Evolutionary conservation across 257 asterid species (phyloP).

Genomic region (Euphrasia confusa): DNA sequence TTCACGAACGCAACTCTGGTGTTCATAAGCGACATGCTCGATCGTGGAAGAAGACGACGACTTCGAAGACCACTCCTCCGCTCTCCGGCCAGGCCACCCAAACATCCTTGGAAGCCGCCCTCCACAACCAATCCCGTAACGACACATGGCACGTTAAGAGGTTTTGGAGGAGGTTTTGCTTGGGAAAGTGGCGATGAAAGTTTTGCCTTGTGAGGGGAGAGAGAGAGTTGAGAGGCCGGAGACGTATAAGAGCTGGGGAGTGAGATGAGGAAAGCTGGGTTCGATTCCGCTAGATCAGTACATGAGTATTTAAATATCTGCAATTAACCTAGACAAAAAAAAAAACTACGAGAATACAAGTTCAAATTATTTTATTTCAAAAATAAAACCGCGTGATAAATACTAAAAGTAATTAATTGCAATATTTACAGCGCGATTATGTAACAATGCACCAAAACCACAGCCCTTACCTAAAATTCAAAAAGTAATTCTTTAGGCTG

Average conservation of each 20-base stretch:
- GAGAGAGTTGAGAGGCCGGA: constrained; percentile 52
- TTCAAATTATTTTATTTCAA: no score
- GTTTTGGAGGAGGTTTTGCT: constrained; percentile 30
- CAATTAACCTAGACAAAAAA: no score
- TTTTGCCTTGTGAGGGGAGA: constrained; percentile 46
- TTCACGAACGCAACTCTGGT: constrained; percentile 44
- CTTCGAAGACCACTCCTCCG: constrained; percentile 35
- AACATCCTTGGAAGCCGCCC: constrained; percentile 42
- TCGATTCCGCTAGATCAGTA: constrained; percentile 32
- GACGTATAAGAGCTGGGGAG: constrained; percentile 51
- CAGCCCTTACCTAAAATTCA: no score
- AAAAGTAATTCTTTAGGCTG: no score
- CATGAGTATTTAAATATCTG: no score
- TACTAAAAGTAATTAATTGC: no score
- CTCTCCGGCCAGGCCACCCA: constrained; percentile 70
- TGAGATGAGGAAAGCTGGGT: constrained; percentile 36
- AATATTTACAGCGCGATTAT: no score
- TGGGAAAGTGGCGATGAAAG: constrained; percentile 35
- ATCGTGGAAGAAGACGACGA: constrained; percentile 68
- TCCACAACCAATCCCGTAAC: background rate
- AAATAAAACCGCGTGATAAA: no score
- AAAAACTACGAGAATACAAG: no score
- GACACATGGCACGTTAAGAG: background rate
- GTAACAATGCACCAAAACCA: no score
- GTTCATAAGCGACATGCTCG: constrained; percentile 58